Percentiles rank a stretch among this genome's conserved stretches.
Conservation (phyloP, 208 protist species). For the Crithidia sp. region DNA sequence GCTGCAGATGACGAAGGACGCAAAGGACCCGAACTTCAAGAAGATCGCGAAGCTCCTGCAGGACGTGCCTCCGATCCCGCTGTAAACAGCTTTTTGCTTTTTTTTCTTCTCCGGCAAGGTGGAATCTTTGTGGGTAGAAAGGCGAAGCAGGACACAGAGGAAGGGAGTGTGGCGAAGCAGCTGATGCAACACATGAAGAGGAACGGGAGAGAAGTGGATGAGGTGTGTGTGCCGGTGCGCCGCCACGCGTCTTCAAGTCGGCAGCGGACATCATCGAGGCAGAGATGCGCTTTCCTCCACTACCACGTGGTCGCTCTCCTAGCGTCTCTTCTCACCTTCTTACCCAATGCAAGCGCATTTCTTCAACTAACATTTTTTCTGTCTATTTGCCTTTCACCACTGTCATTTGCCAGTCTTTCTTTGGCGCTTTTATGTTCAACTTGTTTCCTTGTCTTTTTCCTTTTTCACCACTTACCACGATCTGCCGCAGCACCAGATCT, state of each 20-base stretch:
- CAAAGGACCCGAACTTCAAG: conserved; percentile 76
- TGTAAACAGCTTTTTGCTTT: conserved; percentile 11
- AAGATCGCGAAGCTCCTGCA: conserved; percentile 58
- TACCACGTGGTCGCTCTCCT: too few relatives aligned
- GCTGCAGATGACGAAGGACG: conserved; percentile 72
- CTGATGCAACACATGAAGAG: too few relatives aligned
- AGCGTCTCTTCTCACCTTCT: too few relatives aligned
- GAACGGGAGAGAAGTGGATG: too few relatives aligned
- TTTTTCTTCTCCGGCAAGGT: not conserved
- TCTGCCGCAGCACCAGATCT: not conserved
- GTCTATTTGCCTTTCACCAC: not conserved
- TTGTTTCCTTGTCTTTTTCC: conserved; percentile 23
- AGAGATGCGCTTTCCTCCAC: too few relatives aligned
- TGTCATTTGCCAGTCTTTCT: not conserved
- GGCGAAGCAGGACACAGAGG: too few relatives aligned
- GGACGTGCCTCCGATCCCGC: conserved; percentile 42
- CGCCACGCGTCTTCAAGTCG: too few relatives aligned
- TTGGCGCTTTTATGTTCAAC: not conserved
- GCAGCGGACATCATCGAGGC: too few relatives aligned
- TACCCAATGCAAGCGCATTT: not conserved
- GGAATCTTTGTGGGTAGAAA: too few relatives aligned
- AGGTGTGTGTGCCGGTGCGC: too few relatives aligned
- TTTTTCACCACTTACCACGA: not conserved
- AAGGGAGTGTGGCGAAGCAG: too few relatives aligned
- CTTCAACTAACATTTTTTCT: conserved; percentile 9